Evolutionary conservation across 345 rosid species (phyloP), one percentile per base, ranked within the genome.

Genomic region (Crucihimalaya himalaica): DNA sequence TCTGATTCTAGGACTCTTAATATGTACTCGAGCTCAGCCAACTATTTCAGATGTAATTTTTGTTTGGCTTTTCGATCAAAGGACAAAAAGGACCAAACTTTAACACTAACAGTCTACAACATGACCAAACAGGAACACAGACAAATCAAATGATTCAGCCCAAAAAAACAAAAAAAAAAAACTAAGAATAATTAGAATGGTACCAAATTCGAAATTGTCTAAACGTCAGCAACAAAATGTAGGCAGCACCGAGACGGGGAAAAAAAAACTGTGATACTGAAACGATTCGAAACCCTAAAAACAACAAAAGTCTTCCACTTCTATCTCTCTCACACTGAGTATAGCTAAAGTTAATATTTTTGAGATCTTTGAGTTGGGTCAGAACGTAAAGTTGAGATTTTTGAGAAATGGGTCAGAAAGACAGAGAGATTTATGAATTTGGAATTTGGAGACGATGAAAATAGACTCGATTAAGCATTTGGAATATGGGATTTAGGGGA

Each of bases 51-150:
- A 34, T 69, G 31, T 35, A 57, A 45, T 2, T 15, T 39, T 4
- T 20, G 16, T 20, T 31, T 9, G 19, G 55, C 2, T 4, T 51
- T 45, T 52, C 23, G 2, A 19, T 61, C 8, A 59, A 21, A 60
- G 21, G 62, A 75, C 72, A 66, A 48, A 74, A 69, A 72, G 19
- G 18, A 55, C 45, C 60, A 59, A 65, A 71, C 70, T 67, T 64
- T 70, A 29, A 53, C 59, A 29, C 11, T 35, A 60, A 45, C 29
- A 56, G 20, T 60, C 9, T 14, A 62, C 56, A 53, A 51, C 8
- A 48, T 39, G 9, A 70, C 55, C 47, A 76, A 63, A 63, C 46
- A 63, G 7, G 23, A 39, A 70, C 39, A 56, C 37, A 27, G 63
- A 71, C 80, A 71, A 70, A 54, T n/a, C 47, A 56, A 65, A 57